A percentile compares a stretch with the other conserved stretches of the same genome.
These are phyloP conservation scores for Hygrophorus russula DNA, from an alignment of 768 basidiomycete species.

Conservation along the genomic window DNA sequence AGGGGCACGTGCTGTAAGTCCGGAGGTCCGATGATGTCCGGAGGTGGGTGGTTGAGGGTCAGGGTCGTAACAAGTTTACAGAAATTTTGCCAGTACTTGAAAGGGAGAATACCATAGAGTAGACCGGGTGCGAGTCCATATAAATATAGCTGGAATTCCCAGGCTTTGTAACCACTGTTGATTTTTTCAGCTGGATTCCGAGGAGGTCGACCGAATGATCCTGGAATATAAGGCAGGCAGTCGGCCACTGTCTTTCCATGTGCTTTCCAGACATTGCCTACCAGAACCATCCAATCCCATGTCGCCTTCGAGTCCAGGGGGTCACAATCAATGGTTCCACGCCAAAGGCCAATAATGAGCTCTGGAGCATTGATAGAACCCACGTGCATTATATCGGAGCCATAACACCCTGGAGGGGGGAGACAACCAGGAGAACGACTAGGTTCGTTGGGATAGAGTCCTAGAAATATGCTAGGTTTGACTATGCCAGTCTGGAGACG, in stretches of 20 bases:
- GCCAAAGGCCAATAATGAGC: slow-evolving; percentile 9
- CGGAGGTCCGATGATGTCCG: too few relatives aligned
- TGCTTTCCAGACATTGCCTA: slow-evolving; percentile 12
- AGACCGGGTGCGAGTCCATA: slow-evolving; percentile 8
- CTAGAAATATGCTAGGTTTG: slow-evolving; percentile 25
- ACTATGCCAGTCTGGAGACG: slow-evolving; percentile 23
- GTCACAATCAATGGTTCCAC: slow-evolving; percentile 18
- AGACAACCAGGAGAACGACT: slow-evolving; percentile 24
- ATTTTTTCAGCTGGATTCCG: slow-evolving; percentile 23
- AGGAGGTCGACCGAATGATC: slow-evolving; percentile 23
- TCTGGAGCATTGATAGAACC: slow-evolving; percentile 23
- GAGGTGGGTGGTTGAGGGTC: too few relatives aligned
- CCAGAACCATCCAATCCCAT: slow-evolving; percentile 15
- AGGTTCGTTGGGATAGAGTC: slow-evolving; percentile 24
- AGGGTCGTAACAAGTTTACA: too few relatives aligned
- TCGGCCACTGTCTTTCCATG: slow-evolving; percentile 19
- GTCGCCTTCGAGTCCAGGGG: slow-evolving; percentile 2
- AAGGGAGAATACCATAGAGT: slow-evolving; percentile 5
- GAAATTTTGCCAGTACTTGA: slow-evolving; percentile 7
- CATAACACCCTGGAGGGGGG: slow-evolving; percentile 8
- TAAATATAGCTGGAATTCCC: slow-evolving; percentile 8
- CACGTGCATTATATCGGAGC: slow-evolving; percentile 30
- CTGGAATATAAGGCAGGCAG: slow-evolving; percentile 14
- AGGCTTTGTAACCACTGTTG: slow-evolving; percentile 13
- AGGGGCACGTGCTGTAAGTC: too few relatives aligned